Percentiles rank a stretch among this genome's conserved stretches.
Evolutionary conservation across 2,329 filamentous ascomycete species (phyloP).

Genomic region (Colletotrichum shisoi): DNA sequence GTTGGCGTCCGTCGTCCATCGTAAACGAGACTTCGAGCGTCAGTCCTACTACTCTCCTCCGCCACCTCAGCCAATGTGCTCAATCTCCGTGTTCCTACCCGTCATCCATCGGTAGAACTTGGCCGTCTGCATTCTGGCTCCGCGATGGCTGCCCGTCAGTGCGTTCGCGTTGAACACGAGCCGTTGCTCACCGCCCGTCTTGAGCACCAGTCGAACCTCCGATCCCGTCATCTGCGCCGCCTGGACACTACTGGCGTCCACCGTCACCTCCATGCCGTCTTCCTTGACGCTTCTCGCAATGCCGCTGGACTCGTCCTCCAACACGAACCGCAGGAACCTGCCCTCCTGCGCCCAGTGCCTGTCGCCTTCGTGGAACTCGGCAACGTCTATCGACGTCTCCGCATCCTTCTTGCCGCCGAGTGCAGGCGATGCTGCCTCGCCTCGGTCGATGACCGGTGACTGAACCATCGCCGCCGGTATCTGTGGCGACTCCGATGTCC

Average conservation of each 20-base stretch:
- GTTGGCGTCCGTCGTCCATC: no score
- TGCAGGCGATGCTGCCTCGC: conserved; percentile 26
- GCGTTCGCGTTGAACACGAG: conserved; percentile 22
- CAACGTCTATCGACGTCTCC: conserved; percentile 26
- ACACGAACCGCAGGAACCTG: conserved; percentile 18
- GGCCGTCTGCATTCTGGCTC: conserved; percentile 22
- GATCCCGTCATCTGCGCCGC: conserved; percentile 23
- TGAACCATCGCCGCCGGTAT: conserved; percentile 6
- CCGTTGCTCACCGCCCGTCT: conserved; percentile 24
- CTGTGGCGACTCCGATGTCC: conserved; percentile 32
- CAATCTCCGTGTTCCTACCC: conserved; percentile 24
- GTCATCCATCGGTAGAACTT: conserved; percentile 37
- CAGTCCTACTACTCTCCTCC: background rate
- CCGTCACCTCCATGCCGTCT: conserved; percentile 27
- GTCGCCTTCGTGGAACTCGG: conserved; percentile 26
- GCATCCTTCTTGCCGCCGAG: conserved; percentile 7
- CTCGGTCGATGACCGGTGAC: conserved; percentile 14
- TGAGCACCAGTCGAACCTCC: conserved; percentile 25
- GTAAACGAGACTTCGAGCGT: background rate
- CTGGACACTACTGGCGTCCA: conserved; percentile 26
- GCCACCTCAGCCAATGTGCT: conserved; percentile 18
- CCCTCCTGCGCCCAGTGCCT: conserved; percentile 22
- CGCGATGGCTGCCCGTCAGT: conserved; percentile 25
- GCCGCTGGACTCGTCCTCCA: conserved; percentile 27
- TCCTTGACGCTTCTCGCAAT: conserved; percentile 9